Conservation (phyloP, 1,139 yeast genomes). For the Groenewaldozyma auringiensis region DNA sequence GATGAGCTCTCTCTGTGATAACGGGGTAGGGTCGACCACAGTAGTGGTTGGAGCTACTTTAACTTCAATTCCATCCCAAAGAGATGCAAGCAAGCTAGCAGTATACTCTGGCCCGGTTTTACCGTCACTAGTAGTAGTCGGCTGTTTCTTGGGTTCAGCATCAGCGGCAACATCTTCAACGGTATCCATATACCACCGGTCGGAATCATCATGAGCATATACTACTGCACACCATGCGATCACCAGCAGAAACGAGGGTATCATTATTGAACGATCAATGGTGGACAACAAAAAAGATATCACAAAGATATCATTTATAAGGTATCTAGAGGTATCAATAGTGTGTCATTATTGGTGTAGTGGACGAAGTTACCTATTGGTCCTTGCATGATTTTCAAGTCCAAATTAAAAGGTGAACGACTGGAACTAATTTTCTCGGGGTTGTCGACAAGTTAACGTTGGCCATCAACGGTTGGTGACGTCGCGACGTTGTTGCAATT, state of each 20-base stretch:
- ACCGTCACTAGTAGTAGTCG: neutral
- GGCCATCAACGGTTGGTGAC: no score
- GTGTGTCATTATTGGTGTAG: neutral
- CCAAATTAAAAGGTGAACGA: neutral
- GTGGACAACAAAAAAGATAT: neutral
- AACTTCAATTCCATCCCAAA: conserved; percentile 12
- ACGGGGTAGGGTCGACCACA: conserved; percentile 13
- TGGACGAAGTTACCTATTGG: neutral
- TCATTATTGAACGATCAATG: neutral
- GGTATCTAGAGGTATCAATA: neutral
- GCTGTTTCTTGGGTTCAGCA: neutral
- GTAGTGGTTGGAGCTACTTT: conserved; percentile 11
- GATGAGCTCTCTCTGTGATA: conserved; percentile 12
- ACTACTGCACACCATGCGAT: neutral
- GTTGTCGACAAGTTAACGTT: no score
- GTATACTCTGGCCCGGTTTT: conserved; percentile 5
- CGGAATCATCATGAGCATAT: neutral
- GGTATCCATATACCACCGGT: neutral
- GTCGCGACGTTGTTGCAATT: no score
- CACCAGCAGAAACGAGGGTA: neutral
- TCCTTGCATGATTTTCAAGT: neutral
- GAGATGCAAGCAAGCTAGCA: conserved; percentile 5
- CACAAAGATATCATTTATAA: neutral
- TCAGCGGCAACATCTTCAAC: neutral
- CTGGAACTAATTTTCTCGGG: neutral